Percentiles rank a stretch among this genome's conserved stretches.
Evolutionary conservation across 768 basidiomycete species (phyloP).

Genomic region (Glaciozyma martinii): DNA sequence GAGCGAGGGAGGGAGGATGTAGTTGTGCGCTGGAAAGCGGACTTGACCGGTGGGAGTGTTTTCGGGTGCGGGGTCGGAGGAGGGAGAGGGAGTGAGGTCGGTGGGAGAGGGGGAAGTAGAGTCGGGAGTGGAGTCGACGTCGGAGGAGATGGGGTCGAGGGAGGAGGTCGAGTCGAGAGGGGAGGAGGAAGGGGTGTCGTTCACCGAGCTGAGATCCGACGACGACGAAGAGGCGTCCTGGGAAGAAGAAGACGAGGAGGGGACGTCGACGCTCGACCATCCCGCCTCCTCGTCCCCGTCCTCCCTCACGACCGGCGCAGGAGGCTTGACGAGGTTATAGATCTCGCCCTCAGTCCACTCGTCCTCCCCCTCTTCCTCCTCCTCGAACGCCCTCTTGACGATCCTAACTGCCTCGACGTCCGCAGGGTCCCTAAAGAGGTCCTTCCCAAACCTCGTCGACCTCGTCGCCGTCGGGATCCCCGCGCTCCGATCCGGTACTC

Average conservation of each 20-base stretch:
- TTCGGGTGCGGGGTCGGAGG: background rate
- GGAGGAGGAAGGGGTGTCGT: background rate
- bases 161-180: background rate
- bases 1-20: slow-evolving; percentile 25
- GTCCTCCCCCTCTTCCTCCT: slow-evolving; percentile 14
- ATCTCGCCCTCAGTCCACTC: slow-evolving; percentile 22
- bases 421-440: slow-evolving; percentile 27
- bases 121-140: no score
- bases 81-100: background rate
- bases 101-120: background rate
- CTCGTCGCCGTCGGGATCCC: slow-evolving; percentile 19
- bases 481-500: slow-evolving; percentile 15
- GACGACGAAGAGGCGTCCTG: background rate
- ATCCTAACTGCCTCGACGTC: slow-evolving; percentile 19
- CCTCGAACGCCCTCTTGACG: slow-evolving; percentile 5
- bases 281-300: background rate
- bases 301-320: background rate
- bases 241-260: slow-evolving; percentile 10
- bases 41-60: slow-evolving; percentile 28
- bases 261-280: background rate
- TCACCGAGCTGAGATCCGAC: no score
- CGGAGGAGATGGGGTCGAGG: background rate
- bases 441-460: slow-evolving; percentile 30
- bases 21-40: slow-evolving; percentile 21
- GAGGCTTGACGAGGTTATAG: slow-evolving; percentile 6